Evolutionary conservation across 768 basidiomycete genomes (phyloP), one percentile per base, ranked within the genome.

Genomic region (Podaxis pistillaris): DNA sequence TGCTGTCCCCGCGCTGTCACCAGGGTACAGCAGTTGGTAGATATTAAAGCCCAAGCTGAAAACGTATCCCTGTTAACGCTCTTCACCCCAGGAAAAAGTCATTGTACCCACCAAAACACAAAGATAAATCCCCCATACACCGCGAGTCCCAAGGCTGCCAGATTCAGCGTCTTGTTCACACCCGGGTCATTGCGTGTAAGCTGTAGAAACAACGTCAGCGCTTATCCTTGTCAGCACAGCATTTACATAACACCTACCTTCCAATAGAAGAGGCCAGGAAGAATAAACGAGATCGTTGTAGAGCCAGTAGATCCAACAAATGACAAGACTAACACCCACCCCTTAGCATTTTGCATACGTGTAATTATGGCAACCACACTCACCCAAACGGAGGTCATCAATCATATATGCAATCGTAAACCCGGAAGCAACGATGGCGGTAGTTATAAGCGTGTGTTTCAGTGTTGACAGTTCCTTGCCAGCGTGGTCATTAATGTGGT

Each of bases 251-350:
- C 55, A 15, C 60, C 67, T 67, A 90, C 91, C 89, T 93, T 89
- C 89, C 93, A 98, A 78, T 92, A 97, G 71, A 97, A 91, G 55
- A 95, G 76, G 1, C 94, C 95, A 0, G 95, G 96, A 38, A 97
- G 82, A 69, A 98, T 97, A 76, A 98, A 98, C 1, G 93, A 95
- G 63, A 98, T 94, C 19, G 95, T 96, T 26, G 96, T 97, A 13
- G 94, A 96, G 12, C 97, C 97, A 0, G 95, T 98, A 24, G 94
- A 90, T 1, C 97, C 97, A 40, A 99, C 96, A 71, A 99, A 97
- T 3, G 94, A 93, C 37, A 98, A 81, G 13, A 98, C 96, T 93
- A 69, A 28, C 56, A 60, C 64, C 37, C 59, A 56, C 4, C 37
- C 53, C 56, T 51, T 15, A 33, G 40, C 37, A 2, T 13, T 26